Evolutionary conservation across 768 basidiomycete species (phyloP).

Genomic region (Kwoniella sp.): DNA sequence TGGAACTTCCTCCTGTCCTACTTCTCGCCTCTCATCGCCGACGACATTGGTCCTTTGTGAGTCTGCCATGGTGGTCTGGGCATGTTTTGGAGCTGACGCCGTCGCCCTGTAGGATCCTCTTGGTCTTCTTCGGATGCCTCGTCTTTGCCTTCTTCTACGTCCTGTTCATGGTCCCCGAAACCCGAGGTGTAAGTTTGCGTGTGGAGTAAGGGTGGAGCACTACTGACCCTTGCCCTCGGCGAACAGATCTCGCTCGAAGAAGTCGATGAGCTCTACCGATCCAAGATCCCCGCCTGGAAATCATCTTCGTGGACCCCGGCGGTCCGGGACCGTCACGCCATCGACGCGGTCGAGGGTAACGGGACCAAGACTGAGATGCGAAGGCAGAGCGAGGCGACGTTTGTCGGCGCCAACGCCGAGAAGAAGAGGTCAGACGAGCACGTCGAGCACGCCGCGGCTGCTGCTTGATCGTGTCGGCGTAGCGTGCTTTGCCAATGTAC

Average conservation of each 20-base stretch:
- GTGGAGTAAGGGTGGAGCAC: neutral
- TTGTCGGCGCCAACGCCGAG: neutral
- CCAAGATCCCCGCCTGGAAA: constrained; percentile 65
- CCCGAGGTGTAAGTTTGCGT: constrained; percentile 29
- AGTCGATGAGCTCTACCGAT: constrained; percentile 58
- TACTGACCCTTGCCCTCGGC: neutral
- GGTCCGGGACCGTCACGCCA: neutral
- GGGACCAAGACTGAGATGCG: neutral
- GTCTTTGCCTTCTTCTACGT: constrained; percentile 65
- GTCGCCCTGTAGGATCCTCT: constrained; percentile 58
- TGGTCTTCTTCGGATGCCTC: constrained; percentile 73
- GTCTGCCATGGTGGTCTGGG: neutral
- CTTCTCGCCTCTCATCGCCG: constrained; percentile 21
- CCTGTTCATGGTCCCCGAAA: constrained; percentile 70
- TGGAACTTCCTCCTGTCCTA: constrained; percentile 29
- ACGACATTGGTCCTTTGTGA: constrained; percentile 23
- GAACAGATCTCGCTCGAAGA: constrained; percentile 50
- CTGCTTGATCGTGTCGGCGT: too few species aligned
- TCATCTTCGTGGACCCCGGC: constrained; percentile 60
- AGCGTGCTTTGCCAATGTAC: too few species aligned
- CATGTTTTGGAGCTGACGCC: neutral
- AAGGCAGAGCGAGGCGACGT: constrained; percentile 3
- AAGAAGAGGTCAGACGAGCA: constrained; percentile 9
- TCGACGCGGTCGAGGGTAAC: constrained; percentile 1
- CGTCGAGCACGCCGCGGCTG: constrained; percentile 3